These are phyloP conservation scores for Cordyceps fumosorosea DNA, from an alignment of 2,329 filamentous ascomycete genomes.

Conservation along the genomic window DNA sequence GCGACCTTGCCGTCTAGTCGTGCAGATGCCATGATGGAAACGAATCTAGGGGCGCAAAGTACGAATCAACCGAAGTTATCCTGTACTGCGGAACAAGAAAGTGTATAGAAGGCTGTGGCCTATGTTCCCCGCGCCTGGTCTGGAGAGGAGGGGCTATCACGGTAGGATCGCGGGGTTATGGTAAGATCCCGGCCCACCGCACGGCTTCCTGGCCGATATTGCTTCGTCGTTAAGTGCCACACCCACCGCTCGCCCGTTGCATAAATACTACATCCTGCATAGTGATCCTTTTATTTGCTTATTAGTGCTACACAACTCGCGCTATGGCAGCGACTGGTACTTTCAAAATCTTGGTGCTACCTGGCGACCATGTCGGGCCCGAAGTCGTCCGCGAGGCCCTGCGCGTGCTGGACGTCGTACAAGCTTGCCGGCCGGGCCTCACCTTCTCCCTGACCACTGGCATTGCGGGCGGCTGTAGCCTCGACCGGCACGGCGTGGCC, in stretches of 20 bases:
- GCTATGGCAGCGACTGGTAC: not conserved
- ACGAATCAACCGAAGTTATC: not conserved
- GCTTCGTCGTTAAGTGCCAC: not conserved
- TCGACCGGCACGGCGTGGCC: too few relatives aligned
- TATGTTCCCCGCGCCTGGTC: not conserved
- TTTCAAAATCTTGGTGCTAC: conserved; percentile 34
- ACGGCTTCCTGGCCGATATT: not conserved
- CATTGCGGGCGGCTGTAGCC: conserved; percentile 15
- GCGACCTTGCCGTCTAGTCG: conserved; percentile 36
- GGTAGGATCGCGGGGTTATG: conserved; percentile 15
- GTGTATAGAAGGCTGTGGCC: not conserved
- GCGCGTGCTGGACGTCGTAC: conserved; percentile 36
- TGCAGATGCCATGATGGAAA: conserved; percentile 13
- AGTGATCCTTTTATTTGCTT: too few relatives aligned
- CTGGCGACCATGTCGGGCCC: conserved; percentile 39
- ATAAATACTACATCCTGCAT: not conserved
- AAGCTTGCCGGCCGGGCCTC: conserved; percentile 25
- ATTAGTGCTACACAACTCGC: not conserved
- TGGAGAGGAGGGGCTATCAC: not conserved
- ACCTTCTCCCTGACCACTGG: conserved; percentile 27
- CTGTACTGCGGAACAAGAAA: not conserved
- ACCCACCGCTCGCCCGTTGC: not conserved
- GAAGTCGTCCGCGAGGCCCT: conserved; percentile 42
- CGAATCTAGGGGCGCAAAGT: not conserved
- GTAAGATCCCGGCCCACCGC: not conserved